Percentiles rank a stretch among this genome's conserved stretches.
These are phyloP conservation scores for Annulohypoxylon maeteangense DNA, from an alignment of 495 filamentous ascomycete species.

Conservation along the genomic window DNA sequence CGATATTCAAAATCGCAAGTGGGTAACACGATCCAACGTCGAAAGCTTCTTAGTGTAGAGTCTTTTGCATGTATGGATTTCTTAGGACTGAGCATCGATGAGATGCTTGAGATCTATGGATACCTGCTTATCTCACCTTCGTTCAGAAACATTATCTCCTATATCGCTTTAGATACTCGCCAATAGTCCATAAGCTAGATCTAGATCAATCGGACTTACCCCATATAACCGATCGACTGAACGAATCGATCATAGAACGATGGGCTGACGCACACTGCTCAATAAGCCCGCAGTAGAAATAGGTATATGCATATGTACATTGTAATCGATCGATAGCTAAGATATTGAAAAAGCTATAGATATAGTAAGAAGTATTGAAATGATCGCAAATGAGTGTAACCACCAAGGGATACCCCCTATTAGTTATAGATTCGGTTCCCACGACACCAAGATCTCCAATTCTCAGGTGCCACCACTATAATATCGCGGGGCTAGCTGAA, in stretches of 20 bases:
- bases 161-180: not conserved
- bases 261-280: too few relatives aligned
- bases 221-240: not conserved
- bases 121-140: not conserved
- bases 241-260: not conserved
- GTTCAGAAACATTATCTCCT: not conserved
- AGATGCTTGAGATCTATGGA: not conserved
- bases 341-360: not conserved
- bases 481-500: not conserved
- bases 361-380: not conserved
- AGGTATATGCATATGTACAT: too few relatives aligned
- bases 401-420: not conserved
- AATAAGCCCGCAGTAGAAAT: too few relatives aligned
- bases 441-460: conserved; percentile 22
- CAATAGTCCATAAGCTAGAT: conserved; percentile 13
- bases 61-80: not conserved
- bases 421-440: conserved; percentile 13
- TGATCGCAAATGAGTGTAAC: conserved; percentile 5
- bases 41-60: not conserved
- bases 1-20: not conserved
- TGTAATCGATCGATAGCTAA: too few relatives aligned
- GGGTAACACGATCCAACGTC: not conserved
- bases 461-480: not conserved
- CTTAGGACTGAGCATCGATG: not conserved
- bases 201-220: conserved; percentile 1